phyloP scores from a whole-genome alignment of 2,329 filamentous ascomycete species.

The Daldinia sp. region DNA sequence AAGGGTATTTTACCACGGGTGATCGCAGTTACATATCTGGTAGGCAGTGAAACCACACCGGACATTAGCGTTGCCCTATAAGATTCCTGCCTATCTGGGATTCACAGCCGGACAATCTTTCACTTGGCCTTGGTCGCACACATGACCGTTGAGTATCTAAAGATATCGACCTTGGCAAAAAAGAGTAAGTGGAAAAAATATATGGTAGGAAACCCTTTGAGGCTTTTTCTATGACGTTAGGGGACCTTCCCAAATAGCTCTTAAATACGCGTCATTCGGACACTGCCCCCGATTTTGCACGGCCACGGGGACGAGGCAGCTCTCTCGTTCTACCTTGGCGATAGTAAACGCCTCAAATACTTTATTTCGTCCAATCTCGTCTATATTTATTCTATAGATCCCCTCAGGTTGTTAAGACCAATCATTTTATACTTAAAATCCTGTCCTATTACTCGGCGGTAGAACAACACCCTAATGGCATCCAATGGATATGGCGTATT shows the following conservation, averaged over 20 bases:
- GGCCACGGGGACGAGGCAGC: constrained; percentile 15
- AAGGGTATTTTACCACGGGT: neutral
- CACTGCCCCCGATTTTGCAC: neutral
- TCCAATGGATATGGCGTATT: constrained; percentile 49
- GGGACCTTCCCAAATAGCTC: neutral
- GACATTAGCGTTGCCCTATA: constrained; percentile 6
- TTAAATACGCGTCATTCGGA: neutral
- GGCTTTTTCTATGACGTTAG: constrained; percentile 5
- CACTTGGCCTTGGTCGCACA: neutral
- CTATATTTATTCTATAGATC: neutral
- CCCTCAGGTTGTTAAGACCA: neutral
- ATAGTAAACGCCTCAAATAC: neutral
- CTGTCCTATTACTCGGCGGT: no score
- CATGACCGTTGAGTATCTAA: neutral
- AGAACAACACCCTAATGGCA: constrained; percentile 36
- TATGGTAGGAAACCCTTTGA: neutral
- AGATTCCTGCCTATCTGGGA: constrained; percentile 37
- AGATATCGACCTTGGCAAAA: constrained; percentile 6
- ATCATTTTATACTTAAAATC: neutral
- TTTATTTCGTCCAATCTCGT: neutral
- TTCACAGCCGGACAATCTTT: constrained; percentile 6
- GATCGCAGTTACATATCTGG: neutral
- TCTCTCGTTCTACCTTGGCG: constrained; percentile 22
- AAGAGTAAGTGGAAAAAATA: neutral
- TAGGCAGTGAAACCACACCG: constrained; percentile 13